Percentiles rank a stretch among this genome's conserved stretches.
Conservation (phyloP, 345 rosid species). For the Leavenworthia alabamica region DNA sequence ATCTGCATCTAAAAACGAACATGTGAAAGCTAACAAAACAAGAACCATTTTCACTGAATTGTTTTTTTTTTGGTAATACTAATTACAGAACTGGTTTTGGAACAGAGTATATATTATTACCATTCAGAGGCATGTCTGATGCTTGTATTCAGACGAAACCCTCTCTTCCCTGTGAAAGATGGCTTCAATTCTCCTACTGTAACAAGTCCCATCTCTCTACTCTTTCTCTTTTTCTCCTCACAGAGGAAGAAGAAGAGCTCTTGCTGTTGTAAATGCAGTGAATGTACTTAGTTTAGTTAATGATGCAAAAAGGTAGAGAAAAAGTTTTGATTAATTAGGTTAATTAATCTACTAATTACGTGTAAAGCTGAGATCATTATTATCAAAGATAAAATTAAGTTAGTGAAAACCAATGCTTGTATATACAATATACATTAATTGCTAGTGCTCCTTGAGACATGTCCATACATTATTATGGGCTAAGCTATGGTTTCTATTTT, state of each 20-base stretch:
- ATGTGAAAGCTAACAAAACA: constrained; percentile 1
- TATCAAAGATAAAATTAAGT: constrained; percentile 1
- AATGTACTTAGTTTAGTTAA: constrained; percentile 27
- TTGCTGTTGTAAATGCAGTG: no score
- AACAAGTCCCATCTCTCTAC: constrained; percentile 60
- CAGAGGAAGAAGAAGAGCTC: no score
- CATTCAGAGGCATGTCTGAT: constrained; percentile 97
- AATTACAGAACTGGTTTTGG: neutral
- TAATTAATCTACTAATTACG: constrained; percentile 22
- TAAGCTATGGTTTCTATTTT: constrained; percentile 2
- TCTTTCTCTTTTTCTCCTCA: no score
- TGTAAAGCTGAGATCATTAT: constrained; percentile 30
- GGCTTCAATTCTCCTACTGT: constrained; percentile 76
- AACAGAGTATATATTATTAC: constrained; percentile 38
- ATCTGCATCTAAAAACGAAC: no score
- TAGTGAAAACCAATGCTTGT: constrained; percentile 18
- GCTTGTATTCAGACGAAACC: constrained; percentile 79
- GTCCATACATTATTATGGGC: constrained; percentile 2
- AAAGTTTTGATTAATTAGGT: neutral
- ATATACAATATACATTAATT: neutral
- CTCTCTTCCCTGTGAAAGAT: constrained; percentile 77
- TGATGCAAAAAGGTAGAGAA: constrained; percentile 8
- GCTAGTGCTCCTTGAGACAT: constrained; percentile 8
- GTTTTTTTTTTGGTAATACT: no score
- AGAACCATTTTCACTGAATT: neutral